A percentile compares a stretch with the other conserved stretches of the same genome.
These are phyloP conservation scores for Tieghemostelium lacteum DNA, from an alignment of 78 protist species.

Conservation along the genomic window DNA sequence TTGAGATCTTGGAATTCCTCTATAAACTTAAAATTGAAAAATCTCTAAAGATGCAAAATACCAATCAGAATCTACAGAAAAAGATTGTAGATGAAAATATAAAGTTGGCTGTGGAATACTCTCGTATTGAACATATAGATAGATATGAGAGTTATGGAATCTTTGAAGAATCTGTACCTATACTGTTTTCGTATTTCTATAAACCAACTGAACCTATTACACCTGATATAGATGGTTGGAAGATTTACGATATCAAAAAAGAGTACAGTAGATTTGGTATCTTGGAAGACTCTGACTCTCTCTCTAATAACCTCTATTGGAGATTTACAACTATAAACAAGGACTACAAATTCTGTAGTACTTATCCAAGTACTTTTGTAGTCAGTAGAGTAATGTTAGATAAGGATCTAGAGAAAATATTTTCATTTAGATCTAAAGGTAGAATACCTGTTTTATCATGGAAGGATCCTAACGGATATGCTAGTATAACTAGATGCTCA, in stretches of 20 bases:
- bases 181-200: slow-evolving; percentile 22
- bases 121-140: slow-evolving; percentile 47
- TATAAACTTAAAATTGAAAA: slow-evolving; percentile 22
- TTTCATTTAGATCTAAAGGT: slow-evolving; percentile 79
- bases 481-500: slow-evolving; percentile 44
- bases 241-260: background rate
- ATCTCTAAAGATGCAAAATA: background rate
- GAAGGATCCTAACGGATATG: slow-evolving; percentile 42
- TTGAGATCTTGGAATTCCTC: slow-evolving; percentile 24
- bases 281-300: background rate
- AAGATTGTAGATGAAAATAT: slow-evolving; percentile 52
- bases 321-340: slow-evolving; percentile 23
- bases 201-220: background rate
- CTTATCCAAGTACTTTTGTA: slow-evolving; percentile 48
- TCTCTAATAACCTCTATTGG: slow-evolving; percentile 11
- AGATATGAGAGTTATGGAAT: slow-evolving; percentile 47
- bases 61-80: slow-evolving; percentile 15
- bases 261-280: slow-evolving; percentile 53
- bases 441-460: slow-evolving; percentile 88
- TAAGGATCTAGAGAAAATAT: slow-evolving; percentile 37
- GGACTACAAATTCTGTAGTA: slow-evolving; percentile 46
- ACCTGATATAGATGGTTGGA: slow-evolving; percentile 31
- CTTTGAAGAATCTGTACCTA: slow-evolving; percentile 47
- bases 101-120: slow-evolving; percentile 11
- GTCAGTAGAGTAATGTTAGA: slow-evolving; percentile 1